Evolutionary conservation across 2,329 filamentous ascomycete genomes (phyloP).

Genomic region (Calonectria multiphialidica): DNA sequence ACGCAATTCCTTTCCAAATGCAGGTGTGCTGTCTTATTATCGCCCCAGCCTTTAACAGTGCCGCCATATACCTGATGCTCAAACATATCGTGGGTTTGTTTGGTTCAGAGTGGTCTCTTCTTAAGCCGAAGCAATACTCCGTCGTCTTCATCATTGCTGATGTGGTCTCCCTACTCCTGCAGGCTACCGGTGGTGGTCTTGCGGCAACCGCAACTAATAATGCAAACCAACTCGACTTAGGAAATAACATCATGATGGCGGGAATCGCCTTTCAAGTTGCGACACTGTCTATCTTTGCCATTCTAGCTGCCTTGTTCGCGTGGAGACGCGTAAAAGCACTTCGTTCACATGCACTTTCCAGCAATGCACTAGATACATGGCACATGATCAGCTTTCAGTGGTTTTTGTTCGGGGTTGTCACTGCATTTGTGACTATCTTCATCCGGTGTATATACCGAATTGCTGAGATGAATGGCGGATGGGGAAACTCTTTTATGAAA

Average conservation of each 20-base stretch:
- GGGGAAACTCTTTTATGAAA: conserved; percentile 66
- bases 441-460: conserved; percentile 73
- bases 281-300: conserved; percentile 61
- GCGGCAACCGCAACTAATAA: background rate
- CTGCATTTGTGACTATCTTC: conserved; percentile 57
- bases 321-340: background rate
- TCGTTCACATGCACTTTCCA: conserved; percentile 49
- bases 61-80: conserved; percentile 20
- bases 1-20: conserved; percentile 14
- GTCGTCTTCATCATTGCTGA: conserved; percentile 4
- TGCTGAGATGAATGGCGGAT: conserved; percentile 73
- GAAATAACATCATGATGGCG: conserved; percentile 73
- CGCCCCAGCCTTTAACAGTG: conserved; percentile 23
- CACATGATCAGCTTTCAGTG: background rate
- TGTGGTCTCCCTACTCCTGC: background rate
- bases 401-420: background rate
- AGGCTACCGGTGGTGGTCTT: conserved; percentile 7
- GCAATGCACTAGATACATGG: background rate
- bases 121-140: background rate
- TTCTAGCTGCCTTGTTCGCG: conserved; percentile 23
- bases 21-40: conserved; percentile 28
- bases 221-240: conserved; percentile 46
- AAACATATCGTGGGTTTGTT: conserved; percentile 1
- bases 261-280: conserved; percentile 71
- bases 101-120: conserved; percentile 5